phyloP scores from a whole-genome alignment of 148 eudicot species.

The Oxyria digyna region DNA sequence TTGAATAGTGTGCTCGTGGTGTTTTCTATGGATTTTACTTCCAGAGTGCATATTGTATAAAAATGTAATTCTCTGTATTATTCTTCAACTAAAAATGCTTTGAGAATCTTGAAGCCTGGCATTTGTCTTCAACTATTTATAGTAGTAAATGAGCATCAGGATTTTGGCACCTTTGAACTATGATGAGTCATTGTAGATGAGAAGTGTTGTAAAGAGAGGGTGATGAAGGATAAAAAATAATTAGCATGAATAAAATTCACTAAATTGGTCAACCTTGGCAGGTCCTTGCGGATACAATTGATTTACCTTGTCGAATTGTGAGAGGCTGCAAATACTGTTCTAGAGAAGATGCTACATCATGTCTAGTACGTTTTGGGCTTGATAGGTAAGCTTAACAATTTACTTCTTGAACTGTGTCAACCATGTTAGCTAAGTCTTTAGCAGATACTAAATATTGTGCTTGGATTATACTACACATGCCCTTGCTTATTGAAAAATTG shows the following conservation, averaged over 20 bases:
- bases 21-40: neutral
- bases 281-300: constrained; percentile 87
- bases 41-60: neutral
- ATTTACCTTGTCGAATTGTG: constrained; percentile 88
- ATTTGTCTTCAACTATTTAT: neutral
- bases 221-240: neutral
- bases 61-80: neutral
- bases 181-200: neutral
- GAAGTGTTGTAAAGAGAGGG: neutral
- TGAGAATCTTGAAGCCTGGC: neutral
- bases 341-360: constrained; percentile 72
- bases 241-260: neutral
- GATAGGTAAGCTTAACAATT: constrained; percentile 52
- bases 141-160: neutral
- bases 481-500: neutral
- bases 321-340: constrained; percentile 80
- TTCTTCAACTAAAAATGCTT: neutral
- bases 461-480: neutral
- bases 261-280: constrained; percentile 14
- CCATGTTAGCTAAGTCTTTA: neutral
- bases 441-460: neutral
- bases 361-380: constrained; percentile 68
- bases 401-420: neutral
- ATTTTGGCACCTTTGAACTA: neutral
- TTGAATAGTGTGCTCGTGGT: neutral